phyloP scores from a whole-genome alignment of 116 monocot genomes.

The Posidonia oceanica region DNA sequence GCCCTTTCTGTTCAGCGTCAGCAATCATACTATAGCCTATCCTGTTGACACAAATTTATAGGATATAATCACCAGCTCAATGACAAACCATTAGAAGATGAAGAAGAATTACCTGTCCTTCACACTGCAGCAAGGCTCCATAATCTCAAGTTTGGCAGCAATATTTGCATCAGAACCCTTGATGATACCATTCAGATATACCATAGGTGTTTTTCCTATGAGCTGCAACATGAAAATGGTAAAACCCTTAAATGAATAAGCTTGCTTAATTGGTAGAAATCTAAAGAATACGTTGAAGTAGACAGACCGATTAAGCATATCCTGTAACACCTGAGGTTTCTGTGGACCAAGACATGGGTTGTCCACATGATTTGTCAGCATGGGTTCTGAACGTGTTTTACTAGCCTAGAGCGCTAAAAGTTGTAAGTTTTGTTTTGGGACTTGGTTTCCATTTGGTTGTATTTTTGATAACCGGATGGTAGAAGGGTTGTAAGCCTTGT shows the following conservation, averaged over 20 bases:
- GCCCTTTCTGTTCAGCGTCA: slow-evolving; percentile 76
- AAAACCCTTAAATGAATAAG: background rate
- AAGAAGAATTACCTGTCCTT: slow-evolving; percentile 60
- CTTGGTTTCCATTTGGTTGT: too few species aligned
- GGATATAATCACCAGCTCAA: background rate
- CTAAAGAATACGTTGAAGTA: too few species aligned
- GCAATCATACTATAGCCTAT: slow-evolving; percentile 86
- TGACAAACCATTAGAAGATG: background rate
- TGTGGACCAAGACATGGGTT: too few species aligned
- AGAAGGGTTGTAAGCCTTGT: too few species aligned
- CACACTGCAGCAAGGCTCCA: slow-evolving; percentile 99
- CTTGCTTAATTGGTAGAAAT: background rate
- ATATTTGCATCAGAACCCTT: slow-evolving; percentile 82
- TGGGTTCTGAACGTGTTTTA: too few species aligned
- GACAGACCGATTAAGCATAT: too few species aligned
- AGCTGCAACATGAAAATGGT: slow-evolving; percentile 35
- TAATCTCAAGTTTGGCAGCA: slow-evolving; percentile 96
- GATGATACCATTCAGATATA: slow-evolving; percentile 81
- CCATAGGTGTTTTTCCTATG: slow-evolving; percentile 97
- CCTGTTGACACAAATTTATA: slow-evolving; percentile 22
- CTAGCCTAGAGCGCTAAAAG: too few species aligned
- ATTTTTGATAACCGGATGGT: too few species aligned
- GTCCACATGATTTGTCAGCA: too few species aligned
- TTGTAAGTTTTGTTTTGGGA: too few species aligned
- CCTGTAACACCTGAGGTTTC: too few species aligned